Base-by-base conservation (phyloP, 2,329 filamentous ascomycete genomes). In the Alternaria sp. region DNA sequence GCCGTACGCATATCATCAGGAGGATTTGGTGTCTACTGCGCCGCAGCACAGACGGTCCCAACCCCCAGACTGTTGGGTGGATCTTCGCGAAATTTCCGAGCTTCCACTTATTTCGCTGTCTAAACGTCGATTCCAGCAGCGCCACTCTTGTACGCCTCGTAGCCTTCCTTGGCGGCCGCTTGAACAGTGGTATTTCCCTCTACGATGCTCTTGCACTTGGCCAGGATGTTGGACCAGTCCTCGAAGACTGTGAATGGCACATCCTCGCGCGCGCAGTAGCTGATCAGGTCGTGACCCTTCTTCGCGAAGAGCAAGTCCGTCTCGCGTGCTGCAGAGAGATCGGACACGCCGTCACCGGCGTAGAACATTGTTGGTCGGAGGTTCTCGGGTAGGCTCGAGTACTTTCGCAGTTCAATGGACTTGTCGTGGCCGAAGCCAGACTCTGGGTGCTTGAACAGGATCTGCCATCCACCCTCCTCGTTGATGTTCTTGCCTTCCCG, bases 351-450 rank as follows among this genome's bases (percentile, higher is more conserved):
- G 43, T 70, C 68, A 6, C 96, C 96, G 30, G 96, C 95, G 75
- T 99, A 99, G 80, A 98, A 93, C 82, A 98, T 88, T 43, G 89
- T 90, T 3, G 96, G 96, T 45, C 93, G 87, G 74, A 91, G 81
- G 30, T 84, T 79, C 13, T 84, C 84, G 0, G 92, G 89, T 46
- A 97, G 85, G 25, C 88, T 85, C 3, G 91, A 90, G 81, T 98
- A 98, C 55, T 93, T 93, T 68, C 92, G 89, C 74, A 99, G 93
- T 78, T 96, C 93, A 57, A 95, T 85, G 25, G 91, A 94, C 87
- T 99, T 99, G 85, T 99, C 95, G 78, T 99, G 96, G n/a, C 96
- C 96, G 74, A 96, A 96, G 62, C 90, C 86, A 76, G 91, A 93
- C 65, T 95, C 93, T 0, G 75, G 75, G 78, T 99, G 94, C 75